Evolutionary conservation across 768 basidiomycete species (phyloP).

Genomic region (Lactarius psammicola): DNA sequence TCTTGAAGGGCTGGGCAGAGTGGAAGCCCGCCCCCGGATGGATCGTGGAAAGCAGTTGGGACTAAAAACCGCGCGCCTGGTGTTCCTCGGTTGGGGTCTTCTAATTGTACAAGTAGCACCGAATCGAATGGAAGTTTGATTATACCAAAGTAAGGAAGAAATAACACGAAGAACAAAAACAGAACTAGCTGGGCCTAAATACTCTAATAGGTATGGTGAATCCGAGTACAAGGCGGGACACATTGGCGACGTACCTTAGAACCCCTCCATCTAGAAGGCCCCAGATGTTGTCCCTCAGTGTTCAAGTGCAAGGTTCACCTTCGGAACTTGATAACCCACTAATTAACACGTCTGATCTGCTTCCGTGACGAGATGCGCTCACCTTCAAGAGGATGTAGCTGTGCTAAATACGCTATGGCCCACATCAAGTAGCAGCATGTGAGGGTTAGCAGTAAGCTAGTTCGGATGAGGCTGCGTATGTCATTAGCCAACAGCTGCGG

Average conservation of each 20-base stretch:
- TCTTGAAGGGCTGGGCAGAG: conserved; percentile 15
- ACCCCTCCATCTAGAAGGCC: conserved; percentile 19
- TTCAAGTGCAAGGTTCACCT: conserved; percentile 30
- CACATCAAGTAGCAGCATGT: conserved; percentile 92
- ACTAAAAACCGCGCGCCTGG: background rate
- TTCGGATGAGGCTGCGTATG: conserved; percentile 69
- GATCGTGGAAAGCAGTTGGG: background rate
- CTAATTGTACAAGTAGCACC: background rate
- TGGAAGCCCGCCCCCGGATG: conserved; percentile 4
- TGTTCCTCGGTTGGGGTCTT: background rate
- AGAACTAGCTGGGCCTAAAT: background rate
- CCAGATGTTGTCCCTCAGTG: conserved; percentile 7
- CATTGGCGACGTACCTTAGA: conserved; percentile 4
- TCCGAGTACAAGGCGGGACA: background rate
- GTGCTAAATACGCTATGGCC: conserved; percentile 96
- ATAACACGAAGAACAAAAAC: background rate
- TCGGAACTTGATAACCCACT: conserved; percentile 12
- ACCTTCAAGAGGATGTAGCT: conserved; percentile 90
- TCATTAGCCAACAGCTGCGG: background rate
- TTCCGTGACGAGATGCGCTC: conserved; percentile 31
- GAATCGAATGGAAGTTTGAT: background rate
- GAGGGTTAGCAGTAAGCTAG: conserved; percentile 73
- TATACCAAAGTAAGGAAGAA: background rate
- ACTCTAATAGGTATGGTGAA: conserved; percentile 1
- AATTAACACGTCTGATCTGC: background rate